Conservation (phyloP, 2,329 filamentous ascomycete species). For the Septoria petroselini region DNA sequence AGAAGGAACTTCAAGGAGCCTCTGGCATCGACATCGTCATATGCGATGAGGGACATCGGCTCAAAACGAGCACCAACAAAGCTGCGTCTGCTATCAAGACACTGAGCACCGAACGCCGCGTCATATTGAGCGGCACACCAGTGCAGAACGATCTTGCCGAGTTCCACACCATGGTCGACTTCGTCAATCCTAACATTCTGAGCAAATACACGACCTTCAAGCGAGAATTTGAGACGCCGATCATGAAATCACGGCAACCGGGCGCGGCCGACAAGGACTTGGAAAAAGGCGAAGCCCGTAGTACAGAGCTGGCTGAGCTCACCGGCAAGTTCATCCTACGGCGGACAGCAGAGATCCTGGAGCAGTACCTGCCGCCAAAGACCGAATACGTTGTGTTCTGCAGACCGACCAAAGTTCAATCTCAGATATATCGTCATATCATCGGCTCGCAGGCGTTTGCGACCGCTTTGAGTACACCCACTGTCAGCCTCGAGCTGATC, state of each 20-base stretch:
- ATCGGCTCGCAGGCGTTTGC: conserved; percentile 64
- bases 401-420: conserved; percentile 59
- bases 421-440: conserved; percentile 60
- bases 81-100: conserved; percentile 63
- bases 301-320: conserved; percentile 58
- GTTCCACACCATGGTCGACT: conserved; percentile 66
- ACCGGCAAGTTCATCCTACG: conserved; percentile 65
- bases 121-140: conserved; percentile 65
- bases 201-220: conserved; percentile 62
- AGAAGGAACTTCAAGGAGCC: conserved; percentile 62
- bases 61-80: conserved; percentile 68
- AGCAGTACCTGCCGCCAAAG: conserved; percentile 64
- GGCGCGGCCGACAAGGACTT: conserved; percentile 59
- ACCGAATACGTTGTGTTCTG: conserved; percentile 67
- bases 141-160: conserved; percentile 67
- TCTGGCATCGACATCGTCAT: conserved; percentile 66
- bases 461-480: conserved; percentile 58
- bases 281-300: conserved; percentile 61
- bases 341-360: conserved; percentile 63
- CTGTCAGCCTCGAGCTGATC: conserved; percentile 65
- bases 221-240: conserved; percentile 62
- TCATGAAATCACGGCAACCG: conserved; percentile 62
- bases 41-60: conserved; percentile 65
- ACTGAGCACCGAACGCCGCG: conserved; percentile 58
- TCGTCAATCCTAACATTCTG: conserved; percentile 65